phyloP scores from a whole-genome alignment of 305 asterid genomes.

The Fraxinus greggii region DNA sequence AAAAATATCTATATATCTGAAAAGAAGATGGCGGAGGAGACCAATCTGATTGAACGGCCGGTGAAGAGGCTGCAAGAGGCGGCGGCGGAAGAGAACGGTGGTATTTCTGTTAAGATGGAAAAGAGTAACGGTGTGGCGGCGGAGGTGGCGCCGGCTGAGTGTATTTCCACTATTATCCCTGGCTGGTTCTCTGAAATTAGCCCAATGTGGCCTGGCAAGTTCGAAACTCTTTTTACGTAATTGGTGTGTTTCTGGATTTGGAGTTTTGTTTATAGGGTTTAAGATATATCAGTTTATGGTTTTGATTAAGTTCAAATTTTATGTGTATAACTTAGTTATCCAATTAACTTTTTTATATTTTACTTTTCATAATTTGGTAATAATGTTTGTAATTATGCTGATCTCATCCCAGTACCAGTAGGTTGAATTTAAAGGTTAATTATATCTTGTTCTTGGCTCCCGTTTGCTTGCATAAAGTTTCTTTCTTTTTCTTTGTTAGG shows the following conservation, averaged over 20 bases:
- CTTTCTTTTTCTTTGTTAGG: not conserved
- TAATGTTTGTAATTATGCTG: not conserved
- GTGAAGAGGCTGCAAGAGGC: constrained; percentile 48
- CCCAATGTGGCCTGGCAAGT: constrained; percentile 95
- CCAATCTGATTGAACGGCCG: constrained; percentile 41
- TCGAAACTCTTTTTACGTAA: not conserved
- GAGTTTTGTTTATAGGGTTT: not conserved
- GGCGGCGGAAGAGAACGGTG: constrained; percentile 26
- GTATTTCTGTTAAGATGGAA: constrained; percentile 46
- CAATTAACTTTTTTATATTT: not conserved
- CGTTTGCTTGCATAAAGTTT: not conserved
- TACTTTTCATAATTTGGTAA: not conserved
- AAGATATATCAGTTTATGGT: not conserved
- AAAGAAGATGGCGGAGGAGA: constrained; percentile 31
- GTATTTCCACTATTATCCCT: constrained; percentile 68
- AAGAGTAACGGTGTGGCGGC: constrained; percentile 26
- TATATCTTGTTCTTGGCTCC: not conserved
- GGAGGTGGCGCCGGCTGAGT: constrained; percentile 31
- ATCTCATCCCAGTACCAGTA: not conserved
- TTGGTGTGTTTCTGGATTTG: not conserved
- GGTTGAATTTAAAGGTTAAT: not conserved
- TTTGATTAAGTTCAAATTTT: not conserved
- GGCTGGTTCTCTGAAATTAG: constrained; percentile 95
- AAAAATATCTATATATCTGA: not conserved
- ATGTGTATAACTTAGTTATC: not conserved